A percentile compares a stretch with the other conserved stretches of the same genome.
Evolutionary conservation across 2,329 filamentous ascomycete species (phyloP).

Genomic region (Microdochium trichocladiopsis): DNA sequence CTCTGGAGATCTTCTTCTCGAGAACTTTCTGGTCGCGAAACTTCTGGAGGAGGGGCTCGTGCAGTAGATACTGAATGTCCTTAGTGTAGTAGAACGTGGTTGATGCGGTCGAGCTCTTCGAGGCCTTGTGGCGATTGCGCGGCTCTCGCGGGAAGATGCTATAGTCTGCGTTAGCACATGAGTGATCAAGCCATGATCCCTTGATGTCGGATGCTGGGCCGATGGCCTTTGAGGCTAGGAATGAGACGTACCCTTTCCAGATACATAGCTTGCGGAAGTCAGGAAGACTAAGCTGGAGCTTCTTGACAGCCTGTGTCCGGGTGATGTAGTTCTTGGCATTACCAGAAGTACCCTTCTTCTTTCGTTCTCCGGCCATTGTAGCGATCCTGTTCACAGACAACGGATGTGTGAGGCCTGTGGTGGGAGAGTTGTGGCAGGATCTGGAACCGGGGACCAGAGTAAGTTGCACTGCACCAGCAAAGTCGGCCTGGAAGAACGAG

Average conservation of each 20-base stretch:
- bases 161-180: slow-evolving; percentile 1
- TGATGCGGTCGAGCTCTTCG: slow-evolving; percentile 79
- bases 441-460: not conserved
- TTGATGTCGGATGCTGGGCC: too few relatives aligned
- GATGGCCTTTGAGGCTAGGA: too few relatives aligned
- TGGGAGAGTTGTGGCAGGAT: slow-evolving; percentile 4
- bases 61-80: slow-evolving; percentile 96
- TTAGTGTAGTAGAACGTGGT: slow-evolving; percentile 92
- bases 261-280: slow-evolving; percentile 98
- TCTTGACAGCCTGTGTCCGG: slow-evolving; percentile 91
- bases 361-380: slow-evolving; percentile 62
- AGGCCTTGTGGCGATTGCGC: slow-evolving; percentile 93
- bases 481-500: not conserved
- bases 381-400: not conserved
- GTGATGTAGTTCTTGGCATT: slow-evolving; percentile 98
- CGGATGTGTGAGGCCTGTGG: slow-evolving; percentile 1
- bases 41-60: slow-evolving; percentile 88
- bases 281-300: slow-evolving; percentile 92
- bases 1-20: slow-evolving; percentile 94
- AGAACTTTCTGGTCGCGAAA: slow-evolving; percentile 96
- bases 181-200: too few relatives aligned
- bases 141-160: slow-evolving; percentile 93
- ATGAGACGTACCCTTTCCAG: slow-evolving; percentile 76
- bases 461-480: not conserved
- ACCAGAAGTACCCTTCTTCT: slow-evolving; percentile 89